Evolutionary conservation across 768 basidiomycete genomes (phyloP), one percentile per base, ranked within the genome.

Genomic region (Termitomyces titanicus): DNA sequence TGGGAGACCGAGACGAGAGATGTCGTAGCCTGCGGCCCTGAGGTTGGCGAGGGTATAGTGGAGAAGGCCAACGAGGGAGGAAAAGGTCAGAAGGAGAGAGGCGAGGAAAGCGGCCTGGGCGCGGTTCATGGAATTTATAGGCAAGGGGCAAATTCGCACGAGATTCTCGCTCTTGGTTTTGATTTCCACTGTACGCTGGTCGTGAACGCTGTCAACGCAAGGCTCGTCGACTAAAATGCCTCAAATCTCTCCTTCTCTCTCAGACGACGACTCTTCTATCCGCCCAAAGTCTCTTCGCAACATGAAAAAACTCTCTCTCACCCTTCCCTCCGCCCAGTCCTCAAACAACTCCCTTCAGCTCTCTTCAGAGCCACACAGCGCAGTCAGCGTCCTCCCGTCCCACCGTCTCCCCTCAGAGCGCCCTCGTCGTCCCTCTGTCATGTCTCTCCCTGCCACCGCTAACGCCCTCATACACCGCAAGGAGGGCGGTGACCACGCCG

Each of bases 301-400:
- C 68, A 83, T 86, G 80, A 92, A 90, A 77, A 83, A 84, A 59
- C 72, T 91, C 8, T 90, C 87, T 27, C 80, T 91, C 48, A 79
- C 80, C 53, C 79, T 89, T 27, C 79, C 85, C 11, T 83, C 84
- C 5, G 77, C 83, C 29, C 76, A 81, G 58, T 81, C 84, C 13
- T 86, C 87, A 35, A 67, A 76, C 35, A 75, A 70, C 61, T 84
- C 83, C 31, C 74, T 81, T 53, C 70, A 74, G 51, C 62, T 24
- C 44, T 62, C 68, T 24, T 62, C 68, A 9, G 68, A 70, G 47
- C 67, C 66, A n/a, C 70, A 64, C 27, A 73, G 70, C 54, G 64
- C 69, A 38, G 50, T 68, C 40, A 71, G 68, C 65, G 56, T 66
- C 58, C 62, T 66, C 35, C 70, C 66, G 37, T 68, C 59, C 34